Evolutionary conservation across 179 eudicot species (phyloP), one percentile per base, ranked within the genome.

Genomic region (Amaranthus tricolor): DNA sequence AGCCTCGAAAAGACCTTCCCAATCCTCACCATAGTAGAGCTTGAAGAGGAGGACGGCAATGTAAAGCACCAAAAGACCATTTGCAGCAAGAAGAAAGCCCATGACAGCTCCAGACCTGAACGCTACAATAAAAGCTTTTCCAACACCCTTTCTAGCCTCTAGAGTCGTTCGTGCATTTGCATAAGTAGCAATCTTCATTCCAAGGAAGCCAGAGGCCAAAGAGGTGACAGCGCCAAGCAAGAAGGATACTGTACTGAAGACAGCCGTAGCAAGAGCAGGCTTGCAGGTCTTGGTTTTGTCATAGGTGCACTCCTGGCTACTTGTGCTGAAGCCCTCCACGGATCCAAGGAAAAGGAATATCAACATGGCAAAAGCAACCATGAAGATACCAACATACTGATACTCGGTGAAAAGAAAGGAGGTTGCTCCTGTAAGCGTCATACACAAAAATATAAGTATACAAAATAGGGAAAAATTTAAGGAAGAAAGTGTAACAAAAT

Each of bases 31-130:
- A 72, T 94, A 94, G 86, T 94, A 94, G 40, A 94, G 47, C 89
- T 94, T 90, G 77, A 94, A 94, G 76, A 89, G 82, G 74, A 89
- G 89, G 81, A 92, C 88, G 66, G 90, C 70, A 73, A 89, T 88
- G 87, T 80, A 94, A 59, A 92, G 79, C 31, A 94, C 97, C 80
- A 94, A 81, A 57, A 90, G 96, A 75, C 98, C 98, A 84, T 89
- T 94, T 40, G 97, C 97, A 79, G 98, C 96, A 72, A 94, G 97
- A 75, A 94, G 96, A 83, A 94, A 94, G 45, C 98, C 98, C 98
- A 94, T 94, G 77, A 94, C 98, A 16, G 96, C 96, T 63, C 98
- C 97, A 52, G 98, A 94, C 82, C 98, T 87, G 75, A 92, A 94
- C 17, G 98, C 98, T 75, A 69, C 68, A 64, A 92, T 94, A 66